Conservation (phyloP, 2,329 filamentous ascomycete species). For the Pseudomassariella vexata region DNA sequence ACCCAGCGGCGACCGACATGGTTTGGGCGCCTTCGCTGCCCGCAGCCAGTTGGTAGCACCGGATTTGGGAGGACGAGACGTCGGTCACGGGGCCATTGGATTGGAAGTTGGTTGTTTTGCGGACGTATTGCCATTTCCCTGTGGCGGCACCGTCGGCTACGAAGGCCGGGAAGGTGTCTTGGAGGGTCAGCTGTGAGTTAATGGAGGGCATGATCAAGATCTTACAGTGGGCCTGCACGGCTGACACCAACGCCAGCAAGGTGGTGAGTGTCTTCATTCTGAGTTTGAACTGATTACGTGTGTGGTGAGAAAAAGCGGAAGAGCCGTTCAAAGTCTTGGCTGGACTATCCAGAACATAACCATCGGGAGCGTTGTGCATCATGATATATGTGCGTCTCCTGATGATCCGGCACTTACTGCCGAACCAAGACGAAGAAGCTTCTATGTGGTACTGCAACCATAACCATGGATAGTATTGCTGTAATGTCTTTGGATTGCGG, state of each 20-base stretch:
- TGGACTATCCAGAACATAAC: too few relatives aligned
- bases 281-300: too few relatives aligned
- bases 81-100: constrained; percentile 25
- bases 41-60: constrained; percentile 23
- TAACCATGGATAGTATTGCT: too few relatives aligned
- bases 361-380: too few relatives aligned
- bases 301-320: too few relatives aligned
- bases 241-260: neutral
- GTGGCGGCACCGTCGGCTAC: constrained; percentile 1
- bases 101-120: constrained; percentile 28
- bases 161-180: constrained; percentile 5
- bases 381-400: too few relatives aligned
- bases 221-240: constrained; percentile 4
- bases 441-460: too few relatives aligned
- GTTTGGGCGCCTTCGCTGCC: constrained; percentile 29
- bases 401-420: too few relatives aligned
- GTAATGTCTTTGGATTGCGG: too few relatives aligned
- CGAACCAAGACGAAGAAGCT: too few relatives aligned
- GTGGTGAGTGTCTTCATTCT: constrained; percentile 1
- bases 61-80: constrained; percentile 23
- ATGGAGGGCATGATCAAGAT: neutral
- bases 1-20: constrained; percentile 37
- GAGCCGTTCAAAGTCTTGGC: too few relatives aligned
- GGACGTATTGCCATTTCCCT: constrained; percentile 9
- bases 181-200: neutral